Conservation (phyloP, 2,329 filamentous ascomycete species). For the Exophiala aquamarina region DNA sequence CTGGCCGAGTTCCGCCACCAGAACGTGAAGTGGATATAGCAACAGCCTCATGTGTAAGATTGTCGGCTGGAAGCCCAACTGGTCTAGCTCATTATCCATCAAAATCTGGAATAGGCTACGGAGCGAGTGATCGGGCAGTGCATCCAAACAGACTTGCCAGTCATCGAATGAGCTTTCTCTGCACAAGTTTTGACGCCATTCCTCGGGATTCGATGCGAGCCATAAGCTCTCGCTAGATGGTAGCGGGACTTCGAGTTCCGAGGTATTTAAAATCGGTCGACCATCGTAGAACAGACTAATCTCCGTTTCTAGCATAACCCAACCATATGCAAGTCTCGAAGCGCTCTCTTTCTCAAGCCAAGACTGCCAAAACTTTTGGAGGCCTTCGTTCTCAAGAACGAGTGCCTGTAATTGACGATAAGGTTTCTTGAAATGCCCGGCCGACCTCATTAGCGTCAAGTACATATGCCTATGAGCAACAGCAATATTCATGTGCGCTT, state of each 20-base stretch:
- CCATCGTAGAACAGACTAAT: constrained; percentile 2
- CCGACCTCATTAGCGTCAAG: constrained; percentile 1
- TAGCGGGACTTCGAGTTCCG: background rate
- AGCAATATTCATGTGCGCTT: constrained; percentile 1
- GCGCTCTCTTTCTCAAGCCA: constrained; percentile 4
- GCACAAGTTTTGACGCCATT: background rate
- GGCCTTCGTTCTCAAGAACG: background rate
- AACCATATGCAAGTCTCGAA: constrained; percentile 1
- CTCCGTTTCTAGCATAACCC: background rate
- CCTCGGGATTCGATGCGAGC: background rate
- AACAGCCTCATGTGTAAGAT: background rate
- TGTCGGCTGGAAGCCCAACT: background rate
- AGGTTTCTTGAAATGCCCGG: constrained; percentile 1
- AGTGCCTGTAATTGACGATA: background rate
- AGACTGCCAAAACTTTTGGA: background rate
- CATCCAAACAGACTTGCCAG: background rate
- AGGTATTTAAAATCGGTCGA: background rate
- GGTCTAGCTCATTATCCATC: background rate
- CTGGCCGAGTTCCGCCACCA: background rate
- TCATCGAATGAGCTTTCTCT: background rate
- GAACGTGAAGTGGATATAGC: constrained; percentile 1
- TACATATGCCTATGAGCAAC: constrained; percentile 5
- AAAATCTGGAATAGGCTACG: background rate
- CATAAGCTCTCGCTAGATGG: background rate
- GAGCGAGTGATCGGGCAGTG: background rate